phyloP scores from a whole-genome alignment of 129 eudicot genomes.

The Escallonia rubra region DNA sequence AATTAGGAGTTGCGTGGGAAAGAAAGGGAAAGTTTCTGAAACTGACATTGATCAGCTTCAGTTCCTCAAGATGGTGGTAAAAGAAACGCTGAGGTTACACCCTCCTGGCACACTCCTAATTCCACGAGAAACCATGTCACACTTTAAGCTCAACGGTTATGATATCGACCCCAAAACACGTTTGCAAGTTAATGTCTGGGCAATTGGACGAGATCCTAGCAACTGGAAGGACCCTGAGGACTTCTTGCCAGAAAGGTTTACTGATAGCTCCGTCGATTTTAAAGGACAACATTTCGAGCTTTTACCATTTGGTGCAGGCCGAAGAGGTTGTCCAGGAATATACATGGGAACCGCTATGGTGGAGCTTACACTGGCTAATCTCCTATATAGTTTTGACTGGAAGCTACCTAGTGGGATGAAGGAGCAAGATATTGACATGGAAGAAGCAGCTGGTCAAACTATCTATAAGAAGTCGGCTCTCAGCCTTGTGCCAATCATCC shows the following conservation, averaged over 20 bases:
- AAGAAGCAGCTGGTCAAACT: constrained; percentile 5
- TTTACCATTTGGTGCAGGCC: constrained; percentile 6
- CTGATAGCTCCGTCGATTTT: background rate
- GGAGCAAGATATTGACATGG: constrained; percentile 2
- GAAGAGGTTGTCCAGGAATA: constrained; percentile 3
- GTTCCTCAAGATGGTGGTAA: background rate
- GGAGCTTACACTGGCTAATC: constrained; percentile 3
- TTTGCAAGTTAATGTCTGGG: background rate
- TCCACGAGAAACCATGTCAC: constrained; percentile 1
- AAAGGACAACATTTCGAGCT: background rate
- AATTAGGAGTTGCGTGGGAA: background rate
- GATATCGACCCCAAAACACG: background rate
- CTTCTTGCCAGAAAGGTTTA: constrained; percentile 2
- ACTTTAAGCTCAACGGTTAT: constrained; percentile 1
- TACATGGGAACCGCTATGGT: background rate
- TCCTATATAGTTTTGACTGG: background rate
- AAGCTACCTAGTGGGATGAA: constrained; percentile 1
- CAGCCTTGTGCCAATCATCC: constrained; percentile 2
- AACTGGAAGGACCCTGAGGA: background rate
- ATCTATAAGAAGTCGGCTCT: constrained; percentile 3
- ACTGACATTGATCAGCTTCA: background rate
- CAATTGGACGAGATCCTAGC: background rate
- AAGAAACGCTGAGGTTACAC: constrained; percentile 5
- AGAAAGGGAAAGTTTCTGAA: background rate
- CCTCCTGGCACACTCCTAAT: background rate